Percentiles rank a stretch among this genome's conserved stretches.
These are phyloP conservation scores for Tylopilus subfusipes DNA, from an alignment of 768 basidiomycete species.

Conservation along the genomic window DNA sequence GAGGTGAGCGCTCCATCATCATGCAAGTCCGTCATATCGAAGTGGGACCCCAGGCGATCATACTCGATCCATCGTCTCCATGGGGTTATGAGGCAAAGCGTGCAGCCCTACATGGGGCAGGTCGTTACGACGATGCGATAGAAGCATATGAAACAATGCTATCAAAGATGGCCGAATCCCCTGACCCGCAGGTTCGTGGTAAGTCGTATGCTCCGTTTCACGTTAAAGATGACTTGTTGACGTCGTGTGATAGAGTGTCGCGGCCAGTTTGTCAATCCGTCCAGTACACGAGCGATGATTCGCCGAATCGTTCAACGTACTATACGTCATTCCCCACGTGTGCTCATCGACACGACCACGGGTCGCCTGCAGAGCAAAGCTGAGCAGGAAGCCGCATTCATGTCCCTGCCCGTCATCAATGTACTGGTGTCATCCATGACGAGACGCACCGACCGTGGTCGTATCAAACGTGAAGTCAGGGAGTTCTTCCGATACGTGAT, in stretches of 20 bases:
- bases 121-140: background rate
- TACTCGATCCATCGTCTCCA: background rate
- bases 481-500: too few relatives aligned
- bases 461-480: background rate
- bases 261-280: background rate
- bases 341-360: too few relatives aligned
- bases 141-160: background rate
- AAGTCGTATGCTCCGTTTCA: background rate
- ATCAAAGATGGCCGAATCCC: background rate
- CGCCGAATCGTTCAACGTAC: too few relatives aligned
- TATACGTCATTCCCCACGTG: too few relatives aligned
- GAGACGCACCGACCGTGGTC: too few relatives aligned
- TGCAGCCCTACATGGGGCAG: background rate
- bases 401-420: too few relatives aligned
- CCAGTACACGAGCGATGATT: too few relatives aligned
- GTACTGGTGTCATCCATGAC: too few relatives aligned
- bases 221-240: background rate
- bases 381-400: too few relatives aligned
- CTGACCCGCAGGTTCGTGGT: background rate
- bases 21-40: too few relatives aligned
- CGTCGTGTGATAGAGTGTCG: background rate
- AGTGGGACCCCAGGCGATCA: background rate
- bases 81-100: background rate
- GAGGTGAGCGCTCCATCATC: background rate
- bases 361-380: too few relatives aligned